Evolutionary conservation across 495 filamentous ascomycete genomes (phyloP).

Genomic region (Chlorociboria aeruginascens): DNA sequence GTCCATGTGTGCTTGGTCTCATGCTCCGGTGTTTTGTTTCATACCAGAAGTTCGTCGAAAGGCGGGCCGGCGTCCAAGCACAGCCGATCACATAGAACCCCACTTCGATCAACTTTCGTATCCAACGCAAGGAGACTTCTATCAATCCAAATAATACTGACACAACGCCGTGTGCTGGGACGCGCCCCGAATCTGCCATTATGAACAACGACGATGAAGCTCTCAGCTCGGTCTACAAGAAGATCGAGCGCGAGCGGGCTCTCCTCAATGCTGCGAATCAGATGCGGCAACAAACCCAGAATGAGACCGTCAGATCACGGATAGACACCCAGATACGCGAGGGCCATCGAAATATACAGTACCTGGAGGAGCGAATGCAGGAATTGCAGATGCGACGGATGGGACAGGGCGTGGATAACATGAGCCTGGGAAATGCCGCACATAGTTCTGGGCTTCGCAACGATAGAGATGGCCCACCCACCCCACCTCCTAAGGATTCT

Average conservation of each 20-base stretch:
- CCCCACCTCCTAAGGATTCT: slow-evolving; percentile 55
- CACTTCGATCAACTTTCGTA: not conserved
- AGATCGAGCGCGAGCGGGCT: slow-evolving; percentile 96
- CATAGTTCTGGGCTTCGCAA: slow-evolving; percentile 20
- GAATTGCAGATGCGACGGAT: slow-evolving; percentile 76
- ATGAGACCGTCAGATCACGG: slow-evolving; percentile 75
- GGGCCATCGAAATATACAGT: slow-evolving; percentile 81
- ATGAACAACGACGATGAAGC: slow-evolving; percentile 73
- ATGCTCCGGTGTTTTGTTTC: too few species aligned
- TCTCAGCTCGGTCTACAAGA: slow-evolving; percentile 78
- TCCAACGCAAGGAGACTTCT: not conserved
- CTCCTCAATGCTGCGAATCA: slow-evolving; percentile 87
- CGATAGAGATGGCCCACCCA: slow-evolving; percentile 36
- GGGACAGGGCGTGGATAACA: slow-evolving; percentile 48
- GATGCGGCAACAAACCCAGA: slow-evolving; percentile 92
- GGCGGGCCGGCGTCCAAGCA: too few species aligned
- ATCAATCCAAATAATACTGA: not conserved
- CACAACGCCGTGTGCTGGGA: slow-evolving; percentile 9
- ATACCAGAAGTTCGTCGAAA: too few species aligned
- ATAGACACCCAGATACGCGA: slow-evolving; percentile 90
- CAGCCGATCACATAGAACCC: not conserved
- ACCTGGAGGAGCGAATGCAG: slow-evolving; percentile 79
- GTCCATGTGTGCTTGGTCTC: too few species aligned
- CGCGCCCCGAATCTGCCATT: slow-evolving; percentile 17
- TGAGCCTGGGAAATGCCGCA: slow-evolving; percentile 37